Evolutionary conservation across 2,329 filamentous ascomycete species (phyloP).

Genomic region (Fusarium pseudoanthophilum): DNA sequence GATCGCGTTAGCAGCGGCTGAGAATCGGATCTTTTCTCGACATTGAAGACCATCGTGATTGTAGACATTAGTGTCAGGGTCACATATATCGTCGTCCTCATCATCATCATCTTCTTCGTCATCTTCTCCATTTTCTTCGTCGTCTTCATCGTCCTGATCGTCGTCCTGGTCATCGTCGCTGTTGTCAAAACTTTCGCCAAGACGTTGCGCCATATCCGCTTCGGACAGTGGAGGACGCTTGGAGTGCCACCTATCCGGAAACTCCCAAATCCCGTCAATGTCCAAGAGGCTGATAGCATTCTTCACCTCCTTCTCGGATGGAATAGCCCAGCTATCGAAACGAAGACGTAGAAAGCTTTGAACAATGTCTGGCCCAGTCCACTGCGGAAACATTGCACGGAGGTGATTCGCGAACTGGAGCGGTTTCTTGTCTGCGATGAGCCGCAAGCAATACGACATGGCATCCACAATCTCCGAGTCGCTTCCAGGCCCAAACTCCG

Average conservation of each 20-base stretch:
- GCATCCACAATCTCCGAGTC: neutral
- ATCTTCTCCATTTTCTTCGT: too few relatives aligned
- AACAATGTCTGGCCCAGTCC: neutral
- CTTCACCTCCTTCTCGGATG: accelerated
- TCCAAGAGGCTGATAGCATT: neutral
- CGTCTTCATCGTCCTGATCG: too few relatives aligned
- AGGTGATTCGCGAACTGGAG: neutral
- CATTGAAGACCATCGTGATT: neutral
- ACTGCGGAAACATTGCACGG: accelerated
- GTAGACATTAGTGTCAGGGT: neutral
- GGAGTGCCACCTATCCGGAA: neutral
- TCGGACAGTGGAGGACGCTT: too few relatives aligned
- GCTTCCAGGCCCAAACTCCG: accelerated
- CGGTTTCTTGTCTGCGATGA: neutral
- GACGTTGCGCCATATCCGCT: too few relatives aligned
- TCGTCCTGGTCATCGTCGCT: too few relatives aligned
- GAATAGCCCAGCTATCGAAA: neutral
- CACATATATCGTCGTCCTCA: too few relatives aligned
- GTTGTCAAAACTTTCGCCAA: too few relatives aligned
- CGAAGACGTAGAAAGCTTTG: neutral
- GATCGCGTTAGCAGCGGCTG: conserved; percentile 16
- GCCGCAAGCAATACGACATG: neutral
- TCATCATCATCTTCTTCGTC: too few relatives aligned
- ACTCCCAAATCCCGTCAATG: neutral
- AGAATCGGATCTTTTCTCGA: conserved; percentile 21